Evolutionary conservation across 441 rosid genomes (phyloP).

Genomic region (Metrosideros polymorpha): DNA sequence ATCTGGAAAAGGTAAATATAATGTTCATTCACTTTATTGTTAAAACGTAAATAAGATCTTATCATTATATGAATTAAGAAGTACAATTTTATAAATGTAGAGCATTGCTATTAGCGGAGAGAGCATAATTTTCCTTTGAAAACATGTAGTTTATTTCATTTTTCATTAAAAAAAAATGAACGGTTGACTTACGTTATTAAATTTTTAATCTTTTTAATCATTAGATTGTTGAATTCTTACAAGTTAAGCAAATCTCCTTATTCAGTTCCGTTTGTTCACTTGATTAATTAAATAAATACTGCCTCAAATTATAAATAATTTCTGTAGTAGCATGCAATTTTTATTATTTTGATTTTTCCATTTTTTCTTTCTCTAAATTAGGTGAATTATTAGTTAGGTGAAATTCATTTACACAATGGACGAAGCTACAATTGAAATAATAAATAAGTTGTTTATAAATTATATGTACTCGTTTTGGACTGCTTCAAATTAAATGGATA

Average conservation of each 20-base stretch:
- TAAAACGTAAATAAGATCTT: background rate
- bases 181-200: background rate
- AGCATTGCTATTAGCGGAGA: background rate
- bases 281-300: background rate
- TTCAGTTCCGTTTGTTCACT: background rate
- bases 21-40: background rate
- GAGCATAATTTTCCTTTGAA: background rate
- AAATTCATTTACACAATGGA: background rate
- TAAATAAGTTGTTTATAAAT: background rate
- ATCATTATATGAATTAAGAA: background rate
- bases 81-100: background rate
- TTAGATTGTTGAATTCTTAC: background rate
- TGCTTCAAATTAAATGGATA: background rate
- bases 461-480: background rate
- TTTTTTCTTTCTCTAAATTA: background rate
- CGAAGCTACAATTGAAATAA: background rate
- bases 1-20: background rate
- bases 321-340: background rate
- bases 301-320: background rate
- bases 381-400: background rate
- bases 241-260: background rate
- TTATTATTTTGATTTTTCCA: background rate
- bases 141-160: background rate
- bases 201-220: background rate
- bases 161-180: background rate